Conservation (phyloP, 2,329 filamentous ascomycete species). For the Epichloe amarillans region DNA sequence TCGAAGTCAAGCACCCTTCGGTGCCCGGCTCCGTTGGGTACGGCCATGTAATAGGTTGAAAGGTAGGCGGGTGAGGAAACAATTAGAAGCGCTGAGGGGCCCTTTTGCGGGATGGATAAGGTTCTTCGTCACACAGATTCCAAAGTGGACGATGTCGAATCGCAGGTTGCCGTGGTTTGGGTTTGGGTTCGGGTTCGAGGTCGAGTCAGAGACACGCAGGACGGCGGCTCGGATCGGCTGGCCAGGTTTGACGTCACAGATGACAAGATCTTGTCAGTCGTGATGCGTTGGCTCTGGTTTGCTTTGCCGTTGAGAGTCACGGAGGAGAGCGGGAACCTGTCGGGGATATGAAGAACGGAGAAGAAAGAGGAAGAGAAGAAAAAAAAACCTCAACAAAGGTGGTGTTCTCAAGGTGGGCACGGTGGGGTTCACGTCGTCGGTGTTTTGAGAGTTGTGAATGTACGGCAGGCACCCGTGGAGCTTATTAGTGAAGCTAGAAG, state of each 20-base stretch:
- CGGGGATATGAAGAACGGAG: background rate
- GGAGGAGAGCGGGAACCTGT: background rate
- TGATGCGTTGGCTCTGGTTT: background rate
- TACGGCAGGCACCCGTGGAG: too few species aligned
- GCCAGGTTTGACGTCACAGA: constrained; percentile 1
- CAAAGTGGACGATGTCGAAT: background rate
- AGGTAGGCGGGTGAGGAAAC: background rate
- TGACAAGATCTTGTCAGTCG: background rate
- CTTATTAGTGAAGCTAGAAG: background rate
- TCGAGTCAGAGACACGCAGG: background rate
- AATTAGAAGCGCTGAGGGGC: background rate
- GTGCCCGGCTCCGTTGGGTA: constrained; percentile 14
- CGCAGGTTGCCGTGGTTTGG: background rate
- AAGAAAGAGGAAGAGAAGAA: background rate
- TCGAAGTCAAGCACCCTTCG: constrained; percentile 21
- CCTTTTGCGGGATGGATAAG: background rate
- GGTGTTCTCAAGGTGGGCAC: background rate
- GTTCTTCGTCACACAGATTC: background rate
- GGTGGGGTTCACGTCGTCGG: background rate
- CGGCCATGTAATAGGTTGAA: constrained; percentile 14
- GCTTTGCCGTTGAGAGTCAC: background rate
- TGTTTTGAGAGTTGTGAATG: background rate
- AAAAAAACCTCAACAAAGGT: background rate
- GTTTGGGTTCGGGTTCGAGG: background rate
- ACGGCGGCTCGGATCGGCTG: background rate